Conservation (phyloP, 208 protist genomes). For the Angomonas deanei region DNA sequence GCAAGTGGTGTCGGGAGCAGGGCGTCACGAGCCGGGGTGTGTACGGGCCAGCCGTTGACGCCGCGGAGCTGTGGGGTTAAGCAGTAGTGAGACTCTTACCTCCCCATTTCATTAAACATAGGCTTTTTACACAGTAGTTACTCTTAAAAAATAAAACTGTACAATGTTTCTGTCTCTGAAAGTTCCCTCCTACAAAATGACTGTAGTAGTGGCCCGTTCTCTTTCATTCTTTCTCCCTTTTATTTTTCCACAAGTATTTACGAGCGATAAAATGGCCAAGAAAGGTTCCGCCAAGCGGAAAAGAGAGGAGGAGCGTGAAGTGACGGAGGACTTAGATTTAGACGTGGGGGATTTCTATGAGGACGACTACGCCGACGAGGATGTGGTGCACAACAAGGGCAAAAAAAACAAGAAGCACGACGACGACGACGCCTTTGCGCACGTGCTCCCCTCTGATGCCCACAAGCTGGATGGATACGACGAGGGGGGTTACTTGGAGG, state of each 20-base stretch:
- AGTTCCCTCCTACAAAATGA: background rate
- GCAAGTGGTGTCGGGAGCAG: conserved; percentile 86
- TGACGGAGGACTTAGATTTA: conserved; percentile 80
- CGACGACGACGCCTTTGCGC: conserved; percentile 4
- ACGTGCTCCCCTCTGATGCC: conserved; percentile 71
- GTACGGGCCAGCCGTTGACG: conserved; percentile 87
- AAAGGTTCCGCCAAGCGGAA: conserved; percentile 10
- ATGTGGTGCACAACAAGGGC: conserved; percentile 55
- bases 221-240: conserved; percentile 1
- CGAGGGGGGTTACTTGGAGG: conserved; percentile 74
- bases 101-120: background rate
- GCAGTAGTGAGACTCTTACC: background rate
- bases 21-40: conserved; percentile 85
- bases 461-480: conserved; percentile 83
- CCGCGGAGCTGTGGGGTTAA: conserved; percentile 86
- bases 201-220: background rate
- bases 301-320: conserved; percentile 10
- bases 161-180: background rate
- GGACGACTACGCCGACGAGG: conserved; percentile 40
- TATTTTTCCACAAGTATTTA: background rate
- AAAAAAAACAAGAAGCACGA: conserved; percentile 13
- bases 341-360: conserved; percentile 37
- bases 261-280: background rate
- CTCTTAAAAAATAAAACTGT: conserved; percentile 8
- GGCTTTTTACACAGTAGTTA: conserved; percentile 1